Base-by-base conservation (phyloP, 306 rosid species). In the Carpinus fangiana region DNA sequence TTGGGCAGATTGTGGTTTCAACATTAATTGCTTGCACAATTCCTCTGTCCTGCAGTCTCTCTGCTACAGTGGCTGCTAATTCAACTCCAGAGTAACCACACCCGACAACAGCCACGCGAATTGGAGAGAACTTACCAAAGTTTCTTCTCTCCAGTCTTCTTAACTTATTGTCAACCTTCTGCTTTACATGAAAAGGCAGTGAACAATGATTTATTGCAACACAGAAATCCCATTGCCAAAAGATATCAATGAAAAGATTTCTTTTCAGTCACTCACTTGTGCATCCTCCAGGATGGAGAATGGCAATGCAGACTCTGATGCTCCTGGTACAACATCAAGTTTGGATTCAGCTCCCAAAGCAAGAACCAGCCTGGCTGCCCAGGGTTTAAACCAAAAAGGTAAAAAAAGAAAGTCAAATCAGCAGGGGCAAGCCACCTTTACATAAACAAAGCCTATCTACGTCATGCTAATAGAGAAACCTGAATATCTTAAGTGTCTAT, bases 341-440 rank as follows among this genome's bases (percentile, higher is more conserved):
- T 88, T 91, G 56, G 91, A 68, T 87, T 92, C 98, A 92, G 98
- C 95, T 73, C 98, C 98, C 88, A 92, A 84, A 76, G 98, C 92
- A 85, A 95, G 97, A 90, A 95, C 98, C 86, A 95, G 87, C 98
- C 97, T 93, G 93, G 90, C 93, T 93, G 96, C 85, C 93, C 96
- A 87, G 76, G 28, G 62, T 65, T 66, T 50, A 80, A 41, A 69
- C 16, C 28, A 82, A 82, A 86, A 74, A 51, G 34, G 2, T 0
- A 2, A 78, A 72, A 48, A 48, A 72, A 68, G 77, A 48, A 57
- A 81, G 59, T 81, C 70, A 90, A 82, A 84, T 76, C 79, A 78
- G 64, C 50, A 82, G 52, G 62, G 61, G 72, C 21, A 21, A 80
- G n/a, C 53, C 9, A 72, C 14, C 16, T 61, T 46, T 9, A n/a